phyloP scores from a whole-genome alignment of 805 yeast species.

The Lipomyces lipofer region DNA sequence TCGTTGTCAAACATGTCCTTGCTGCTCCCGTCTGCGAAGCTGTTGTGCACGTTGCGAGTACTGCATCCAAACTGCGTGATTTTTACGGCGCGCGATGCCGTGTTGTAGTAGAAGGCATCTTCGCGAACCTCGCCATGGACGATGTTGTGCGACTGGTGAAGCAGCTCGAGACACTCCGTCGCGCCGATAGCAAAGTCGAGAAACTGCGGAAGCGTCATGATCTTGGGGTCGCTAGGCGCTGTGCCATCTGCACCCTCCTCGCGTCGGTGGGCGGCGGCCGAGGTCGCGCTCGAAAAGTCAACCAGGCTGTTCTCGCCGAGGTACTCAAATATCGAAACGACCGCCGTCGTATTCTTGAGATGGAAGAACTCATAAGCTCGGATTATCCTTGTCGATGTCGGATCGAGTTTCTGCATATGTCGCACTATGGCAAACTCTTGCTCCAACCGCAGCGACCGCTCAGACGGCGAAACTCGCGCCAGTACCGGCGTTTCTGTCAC shows the following conservation, averaged over 20 bases:
- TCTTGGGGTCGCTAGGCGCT: background rate
- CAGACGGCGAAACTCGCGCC: conserved; percentile 25
- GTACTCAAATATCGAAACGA: conserved; percentile 28
- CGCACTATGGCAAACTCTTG: conserved; percentile 30
- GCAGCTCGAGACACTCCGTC: conserved; percentile 27
- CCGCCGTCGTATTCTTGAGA: conserved; percentile 18
- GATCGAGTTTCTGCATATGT: conserved; percentile 27
- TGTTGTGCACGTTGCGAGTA: conserved; percentile 13
- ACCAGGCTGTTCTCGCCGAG: conserved; percentile 23
- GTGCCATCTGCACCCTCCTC: background rate
- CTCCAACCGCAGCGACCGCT: conserved; percentile 24
- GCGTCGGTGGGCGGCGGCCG: conserved; percentile 1
- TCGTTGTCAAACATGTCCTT: conserved; percentile 13
- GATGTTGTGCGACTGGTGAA: conserved; percentile 28
- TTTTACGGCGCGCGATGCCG: conserved; percentile 20
- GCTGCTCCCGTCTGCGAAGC: background rate
- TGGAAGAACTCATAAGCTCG: conserved; percentile 25
- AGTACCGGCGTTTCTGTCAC: conserved; percentile 19
- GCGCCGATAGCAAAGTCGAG: conserved; percentile 32
- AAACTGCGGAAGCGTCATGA: conserved; percentile 28
- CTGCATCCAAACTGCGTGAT: conserved; percentile 29
- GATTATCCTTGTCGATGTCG: conserved; percentile 17
- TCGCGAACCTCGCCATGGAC: conserved; percentile 32
- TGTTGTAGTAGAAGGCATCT: conserved; percentile 30
- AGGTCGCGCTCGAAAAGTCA: conserved; percentile 17